Conservation (phyloP, 345 rosid genomes). For the Microthlaspi erraticum region DNA sequence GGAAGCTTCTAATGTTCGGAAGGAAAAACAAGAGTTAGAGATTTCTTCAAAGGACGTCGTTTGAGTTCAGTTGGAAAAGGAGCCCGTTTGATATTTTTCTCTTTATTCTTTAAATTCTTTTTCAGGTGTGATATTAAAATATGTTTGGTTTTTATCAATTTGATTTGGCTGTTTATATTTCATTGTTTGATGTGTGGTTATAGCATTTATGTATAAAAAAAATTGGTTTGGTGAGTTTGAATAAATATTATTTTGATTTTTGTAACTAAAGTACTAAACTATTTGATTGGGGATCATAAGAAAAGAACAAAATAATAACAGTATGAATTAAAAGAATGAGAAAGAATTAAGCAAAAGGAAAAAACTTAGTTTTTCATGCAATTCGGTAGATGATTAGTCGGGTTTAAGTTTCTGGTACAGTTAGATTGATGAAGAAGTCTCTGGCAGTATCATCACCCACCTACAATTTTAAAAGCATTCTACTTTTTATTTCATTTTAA, state of each 20-base stretch:
- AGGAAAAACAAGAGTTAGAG: conserved; percentile 50
- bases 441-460: conserved; percentile 17
- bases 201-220: conserved; percentile 17
- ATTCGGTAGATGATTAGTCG: conserved; percentile 25
- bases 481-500: neutral
- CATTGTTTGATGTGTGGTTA: conserved; percentile 20
- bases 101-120: conserved; percentile 1
- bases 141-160: conserved; percentile 8
- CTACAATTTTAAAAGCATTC: conserved; percentile 21
- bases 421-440: conserved; percentile 36
- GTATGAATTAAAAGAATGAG: neutral
- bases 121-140: conserved; percentile 31
- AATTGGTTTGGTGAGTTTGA: conserved; percentile 29
- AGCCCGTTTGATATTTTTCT: neutral
- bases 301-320: no score
- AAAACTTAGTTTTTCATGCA: neutral
- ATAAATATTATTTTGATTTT: conserved; percentile 14
- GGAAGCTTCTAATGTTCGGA: conserved; percentile 91
- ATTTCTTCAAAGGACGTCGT: neutral
- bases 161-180: conserved; percentile 32
- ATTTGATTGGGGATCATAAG: conserved; percentile 15
- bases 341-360: neutral
- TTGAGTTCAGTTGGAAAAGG: neutral
- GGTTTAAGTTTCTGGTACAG: conserved; percentile 22
- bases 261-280: neutral